Evolutionary conservation across 805 yeast species (phyloP), one percentile per base, ranked within the genome.

Genomic region (Candida hispaniensis): DNA sequence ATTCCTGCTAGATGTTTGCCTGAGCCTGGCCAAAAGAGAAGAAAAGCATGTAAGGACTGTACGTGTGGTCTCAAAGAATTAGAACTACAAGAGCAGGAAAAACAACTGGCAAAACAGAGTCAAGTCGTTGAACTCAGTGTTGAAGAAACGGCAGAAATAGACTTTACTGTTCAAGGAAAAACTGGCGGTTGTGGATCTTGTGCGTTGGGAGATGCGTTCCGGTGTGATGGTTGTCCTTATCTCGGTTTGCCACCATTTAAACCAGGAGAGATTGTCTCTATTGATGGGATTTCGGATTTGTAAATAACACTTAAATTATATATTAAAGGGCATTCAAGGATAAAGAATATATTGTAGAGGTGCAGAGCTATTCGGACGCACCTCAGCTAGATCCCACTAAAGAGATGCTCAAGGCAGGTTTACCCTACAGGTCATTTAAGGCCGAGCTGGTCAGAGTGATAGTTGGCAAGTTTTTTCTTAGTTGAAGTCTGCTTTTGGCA

Each of bases 171-270:
- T n/a, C 83, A 86, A 45, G 97, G 97, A 24, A 88, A 88, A 51
- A 79, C 93, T 8, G 96, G 96, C 19, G 95, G 96, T 3, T 91
- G 99, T 62, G 94, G 94, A 15, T 81, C 94, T 7, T 91, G 99
- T 61, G 76, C 97, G 0, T 67, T 91, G 32, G 99, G 99, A 26
- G 99, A 91, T 57, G 98, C 98, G 0, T 91, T 91, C 62, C 67
- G 99, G 52, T 91, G 99, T 57, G 94, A 86, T 47, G 96, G 97
- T 2, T 91, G 99, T 60, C 99, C 99, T 23, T 91, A 77, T 59
- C 63, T 91, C 46, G 99, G 99, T 0, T 64, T 91, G 28, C 99
- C 99, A 10, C 96, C 99, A 3, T 91, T 91, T 69, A 85, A 85
- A 59, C 98, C 97, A 1, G 99, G 99, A 34, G 93, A 91, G 60